phyloP scores from a whole-genome alignment of 2,329 filamentous ascomycete species.

The Myrmaecium sp. region DNA sequence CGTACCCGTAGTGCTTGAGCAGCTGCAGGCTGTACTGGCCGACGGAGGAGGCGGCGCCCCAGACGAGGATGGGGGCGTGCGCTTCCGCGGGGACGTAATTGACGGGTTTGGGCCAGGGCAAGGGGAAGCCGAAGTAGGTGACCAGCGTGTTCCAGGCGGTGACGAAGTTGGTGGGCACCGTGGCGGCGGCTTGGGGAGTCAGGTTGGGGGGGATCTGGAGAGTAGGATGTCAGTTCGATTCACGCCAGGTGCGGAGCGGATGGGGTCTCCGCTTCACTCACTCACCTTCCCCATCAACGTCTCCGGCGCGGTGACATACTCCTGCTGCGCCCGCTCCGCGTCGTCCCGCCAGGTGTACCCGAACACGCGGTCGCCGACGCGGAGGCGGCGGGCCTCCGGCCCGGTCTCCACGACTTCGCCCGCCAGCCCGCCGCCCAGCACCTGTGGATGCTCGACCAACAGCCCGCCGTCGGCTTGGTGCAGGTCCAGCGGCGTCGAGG shows the following conservation, averaged over 20 bases:
- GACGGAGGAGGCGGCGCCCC: conserved; percentile 6
- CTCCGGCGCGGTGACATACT: conserved; percentile 35
- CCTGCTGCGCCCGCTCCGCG: conserved; percentile 37
- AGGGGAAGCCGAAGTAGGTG: conserved; percentile 33
- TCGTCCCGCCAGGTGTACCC: conserved; percentile 33
- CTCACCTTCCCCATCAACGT: too few relatives aligned
- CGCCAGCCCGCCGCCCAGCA: conserved; percentile 34
- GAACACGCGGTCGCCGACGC: conserved; percentile 24
- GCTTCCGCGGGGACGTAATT: conserved; percentile 19
- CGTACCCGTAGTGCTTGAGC: conserved; percentile 4
- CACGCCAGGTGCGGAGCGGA: too few relatives aligned
- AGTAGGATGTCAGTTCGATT: too few relatives aligned
- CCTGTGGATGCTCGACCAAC: conserved; percentile 31
- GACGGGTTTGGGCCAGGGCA: conserved; percentile 39
- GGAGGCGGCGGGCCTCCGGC: conserved; percentile 17
- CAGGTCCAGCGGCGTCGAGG: conserved; percentile 43
- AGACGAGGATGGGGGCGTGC: conserved; percentile 5
- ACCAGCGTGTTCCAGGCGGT: conserved; percentile 41
- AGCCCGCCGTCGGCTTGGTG: conserved; percentile 45
- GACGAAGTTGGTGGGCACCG: conserved; percentile 38
- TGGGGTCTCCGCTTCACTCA: conserved; percentile 20
- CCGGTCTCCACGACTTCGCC: conserved; percentile 38
- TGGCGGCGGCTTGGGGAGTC: conserved; percentile 31
- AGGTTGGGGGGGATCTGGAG: conserved; percentile 24
- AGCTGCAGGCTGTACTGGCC: conserved; percentile 5